Percentiles rank a stretch among this genome's conserved stretches.
Conservation (phyloP, 192 early-diverging fungal genomes). For the Coemansia sp. region DNA sequence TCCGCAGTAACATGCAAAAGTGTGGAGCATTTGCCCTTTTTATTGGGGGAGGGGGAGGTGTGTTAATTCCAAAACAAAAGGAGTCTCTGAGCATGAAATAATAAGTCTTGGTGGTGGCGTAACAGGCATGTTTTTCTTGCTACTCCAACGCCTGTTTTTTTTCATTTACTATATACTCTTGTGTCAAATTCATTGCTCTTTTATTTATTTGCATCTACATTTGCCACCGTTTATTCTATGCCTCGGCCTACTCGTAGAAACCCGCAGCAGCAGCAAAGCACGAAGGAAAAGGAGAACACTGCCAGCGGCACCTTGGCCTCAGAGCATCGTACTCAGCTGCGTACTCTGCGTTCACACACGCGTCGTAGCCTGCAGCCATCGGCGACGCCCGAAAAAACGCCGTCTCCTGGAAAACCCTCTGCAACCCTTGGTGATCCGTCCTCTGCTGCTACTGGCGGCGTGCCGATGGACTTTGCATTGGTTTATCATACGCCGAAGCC, state of each 20-base stretch:
- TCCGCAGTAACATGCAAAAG: constrained; percentile 1
- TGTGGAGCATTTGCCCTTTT: too few species aligned
- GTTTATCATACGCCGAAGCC: constrained; percentile 3
- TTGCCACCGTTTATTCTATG: constrained; percentile 1
- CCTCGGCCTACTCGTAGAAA: constrained; percentile 20
- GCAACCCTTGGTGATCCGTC: background rate
- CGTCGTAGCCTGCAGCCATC: background rate
- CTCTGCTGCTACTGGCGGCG: background rate
- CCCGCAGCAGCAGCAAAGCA: constrained; percentile 5
- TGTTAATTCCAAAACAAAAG: too few species aligned
- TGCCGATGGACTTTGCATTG: too few species aligned
- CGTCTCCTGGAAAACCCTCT: background rate
- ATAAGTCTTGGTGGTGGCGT: background rate
- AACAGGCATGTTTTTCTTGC: background rate
- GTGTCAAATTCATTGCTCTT: background rate
- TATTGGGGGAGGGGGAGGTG: too few species aligned
- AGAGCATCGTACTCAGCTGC: too few species aligned
- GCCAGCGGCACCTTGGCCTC: too few species aligned
- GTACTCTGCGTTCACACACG: background rate
- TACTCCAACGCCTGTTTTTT: background rate
- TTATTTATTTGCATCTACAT: background rate
- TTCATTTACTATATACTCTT: background rate
- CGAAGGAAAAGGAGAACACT: background rate
- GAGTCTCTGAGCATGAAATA: too few species aligned
- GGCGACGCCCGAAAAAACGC: background rate